phyloP scores from a whole-genome alignment of 2,329 filamentous ascomycete genomes.

The Trichoderma harzianum region DNA sequence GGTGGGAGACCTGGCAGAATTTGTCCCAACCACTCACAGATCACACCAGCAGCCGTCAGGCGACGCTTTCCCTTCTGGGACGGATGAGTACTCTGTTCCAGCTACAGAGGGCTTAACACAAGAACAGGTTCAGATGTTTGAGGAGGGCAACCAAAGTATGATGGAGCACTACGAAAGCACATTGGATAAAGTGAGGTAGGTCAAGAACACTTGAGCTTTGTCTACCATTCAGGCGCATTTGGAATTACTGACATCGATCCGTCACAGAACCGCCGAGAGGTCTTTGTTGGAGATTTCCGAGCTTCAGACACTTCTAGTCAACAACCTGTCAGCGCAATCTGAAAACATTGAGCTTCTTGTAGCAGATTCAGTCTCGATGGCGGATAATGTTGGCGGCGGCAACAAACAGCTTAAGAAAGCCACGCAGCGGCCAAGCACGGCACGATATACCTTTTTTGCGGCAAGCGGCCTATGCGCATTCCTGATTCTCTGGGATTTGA shows the following conservation, averaged over 20 bases:
- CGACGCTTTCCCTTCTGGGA: not conserved
- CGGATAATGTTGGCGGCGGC: slow-evolving; percentile 81
- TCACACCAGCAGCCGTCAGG: not conserved
- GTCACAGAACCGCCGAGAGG: slow-evolving; percentile 73
- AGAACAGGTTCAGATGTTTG: slow-evolving; percentile 90
- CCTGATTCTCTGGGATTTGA: slow-evolving; percentile 73
- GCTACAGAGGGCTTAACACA: slow-evolving; percentile 60
- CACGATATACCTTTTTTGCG: slow-evolving; percentile 77
- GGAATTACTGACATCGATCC: not conserved
- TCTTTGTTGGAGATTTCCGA: slow-evolving; percentile 91
- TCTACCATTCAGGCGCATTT: not conserved
- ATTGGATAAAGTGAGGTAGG: slow-evolving; percentile 89
- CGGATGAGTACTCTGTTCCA: slow-evolving; percentile 16
- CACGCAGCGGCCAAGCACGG: slow-evolving; percentile 65
- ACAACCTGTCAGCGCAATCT: slow-evolving; percentile 79
- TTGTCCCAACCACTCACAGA: slow-evolving; percentile 24
- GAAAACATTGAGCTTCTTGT: slow-evolving; percentile 88
- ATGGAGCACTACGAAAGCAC: slow-evolving; percentile 90
- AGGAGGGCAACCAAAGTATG: slow-evolving; percentile 88
- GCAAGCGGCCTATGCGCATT: slow-evolving; percentile 71
- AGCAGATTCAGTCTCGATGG: slow-evolving; percentile 74
- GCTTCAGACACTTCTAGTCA: slow-evolving; percentile 82
- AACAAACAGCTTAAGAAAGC: slow-evolving; percentile 91
- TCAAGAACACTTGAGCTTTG: slow-evolving; percentile 23
- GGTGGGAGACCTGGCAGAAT: slow-evolving; percentile 34